Evolutionary conservation across 768 basidiomycete genomes (phyloP).

Genomic region (Piloderma croceum): DNA sequence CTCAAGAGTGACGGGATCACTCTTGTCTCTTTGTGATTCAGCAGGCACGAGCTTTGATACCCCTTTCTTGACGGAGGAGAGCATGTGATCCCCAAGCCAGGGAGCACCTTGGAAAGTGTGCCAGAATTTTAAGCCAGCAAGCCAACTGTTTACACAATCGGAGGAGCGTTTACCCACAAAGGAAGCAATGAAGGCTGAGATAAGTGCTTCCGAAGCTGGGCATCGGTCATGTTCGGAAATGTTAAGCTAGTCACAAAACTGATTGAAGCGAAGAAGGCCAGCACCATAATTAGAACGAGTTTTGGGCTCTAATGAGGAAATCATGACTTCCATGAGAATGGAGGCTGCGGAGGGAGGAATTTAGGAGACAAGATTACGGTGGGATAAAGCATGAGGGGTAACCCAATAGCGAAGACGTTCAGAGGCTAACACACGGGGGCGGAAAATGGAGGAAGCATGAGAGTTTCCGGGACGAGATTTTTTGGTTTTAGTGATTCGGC

Average conservation of each 20-base stretch:
- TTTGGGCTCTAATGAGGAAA: conserved; percentile 10
- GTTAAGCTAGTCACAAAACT: conserved; percentile 28
- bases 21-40: conserved; percentile 2
- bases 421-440: conserved; percentile 16
- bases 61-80: conserved; percentile 8
- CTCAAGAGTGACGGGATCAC: conserved; percentile 26
- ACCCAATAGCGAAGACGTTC: conserved; percentile 18
- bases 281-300: conserved; percentile 25
- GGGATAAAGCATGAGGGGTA: conserved; percentile 9
- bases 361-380: not conserved
- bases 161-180: not conserved
- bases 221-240: conserved; percentile 23
- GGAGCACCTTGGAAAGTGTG: conserved; percentile 26
- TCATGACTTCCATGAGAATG: not conserved
- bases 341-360: not conserved
- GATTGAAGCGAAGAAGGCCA: conserved; percentile 26
- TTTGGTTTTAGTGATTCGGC: conserved; percentile 2
- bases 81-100: conserved; percentile 22
- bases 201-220: conserved; percentile 23
- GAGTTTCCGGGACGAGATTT: conserved; percentile 5
- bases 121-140: conserved; percentile 26
- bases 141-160: conserved; percentile 21
- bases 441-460: conserved; percentile 4
- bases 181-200: conserved; percentile 20
- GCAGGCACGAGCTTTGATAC: conserved; percentile 9